phyloP scores from a whole-genome alignment of 768 basidiomycete genomes.

The Pleurotus djamor region DNA sequence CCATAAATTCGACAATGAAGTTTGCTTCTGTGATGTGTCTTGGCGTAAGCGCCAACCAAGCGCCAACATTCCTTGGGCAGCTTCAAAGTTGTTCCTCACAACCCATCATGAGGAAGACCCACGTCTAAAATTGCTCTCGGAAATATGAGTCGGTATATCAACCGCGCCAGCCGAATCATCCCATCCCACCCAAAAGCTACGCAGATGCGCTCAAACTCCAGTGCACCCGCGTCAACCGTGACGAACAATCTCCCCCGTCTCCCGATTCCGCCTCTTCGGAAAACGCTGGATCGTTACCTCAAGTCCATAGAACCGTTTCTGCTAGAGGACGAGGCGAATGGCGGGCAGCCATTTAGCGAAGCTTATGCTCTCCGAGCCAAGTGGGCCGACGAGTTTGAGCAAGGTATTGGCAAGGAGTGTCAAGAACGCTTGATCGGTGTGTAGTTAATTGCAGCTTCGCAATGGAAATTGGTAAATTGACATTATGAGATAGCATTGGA shows the following conservation, averaged over 20 bases:
- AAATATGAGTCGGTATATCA: not conserved
- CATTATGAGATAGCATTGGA: slow-evolving; percentile 62
- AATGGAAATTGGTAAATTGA: not conserved
- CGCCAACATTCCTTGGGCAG: not conserved
- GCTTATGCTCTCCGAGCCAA: slow-evolving; percentile 54
- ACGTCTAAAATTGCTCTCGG: not conserved
- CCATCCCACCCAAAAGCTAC: not conserved
- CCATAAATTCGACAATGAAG: too few species aligned
- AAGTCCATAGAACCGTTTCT: slow-evolving; percentile 78
- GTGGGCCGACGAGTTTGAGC: slow-evolving; percentile 68
- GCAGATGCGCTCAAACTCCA: slow-evolving; percentile 17
- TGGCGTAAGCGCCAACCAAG: not conserved
- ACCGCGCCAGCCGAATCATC: not conserved
- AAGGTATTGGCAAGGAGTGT: slow-evolving; percentile 62
- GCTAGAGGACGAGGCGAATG: slow-evolving; percentile 66
- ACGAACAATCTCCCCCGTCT: slow-evolving; percentile 56
- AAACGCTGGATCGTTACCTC: slow-evolving; percentile 77
- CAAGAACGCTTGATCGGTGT: slow-evolving; percentile 76
- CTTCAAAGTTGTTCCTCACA: slow-evolving; percentile 1
- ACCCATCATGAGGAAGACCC: too few species aligned
- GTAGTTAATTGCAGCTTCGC: not conserved
- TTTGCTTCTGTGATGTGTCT: too few species aligned
- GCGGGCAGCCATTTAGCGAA: slow-evolving; percentile 45
- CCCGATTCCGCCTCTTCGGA: slow-evolving; percentile 77
- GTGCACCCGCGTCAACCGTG: slow-evolving; percentile 18